Evolutionary conservation across 495 filamentous ascomycete species (phyloP), one percentile per base, ranked within the genome.

Genomic region (Podospora conica): DNA sequence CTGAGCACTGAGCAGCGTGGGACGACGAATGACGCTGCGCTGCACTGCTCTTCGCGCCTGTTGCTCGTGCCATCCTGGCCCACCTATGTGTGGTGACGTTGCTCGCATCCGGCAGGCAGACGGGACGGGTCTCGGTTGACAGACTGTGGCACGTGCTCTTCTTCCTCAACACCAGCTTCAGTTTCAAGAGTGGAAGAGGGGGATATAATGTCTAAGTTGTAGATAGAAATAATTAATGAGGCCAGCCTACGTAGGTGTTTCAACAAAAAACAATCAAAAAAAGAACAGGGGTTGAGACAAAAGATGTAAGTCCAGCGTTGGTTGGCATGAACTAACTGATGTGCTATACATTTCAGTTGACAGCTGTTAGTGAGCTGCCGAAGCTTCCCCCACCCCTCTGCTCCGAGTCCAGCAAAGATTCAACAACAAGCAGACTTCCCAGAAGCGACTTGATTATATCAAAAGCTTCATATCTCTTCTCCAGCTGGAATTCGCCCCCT

Each of bases 81-180:
- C n/a, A n/a, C 61, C 21, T 53, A 63, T 63, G 61, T 53, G 61
- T 23, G 61, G 61, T 63, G 61, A 63, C 61, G 53, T 63, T 23
- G 55, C 55, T 63, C 48, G 40, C 61, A 18, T n/a, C 33, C 33
- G 33, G 60, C 60, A 63, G 60, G 24, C 40, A 54, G 28, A 21
- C n/a, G n/a, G n/a, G n/a, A n/a, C n/a, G n/a, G n/a, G n/a, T n/a
- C n/a, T n/a, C n/a, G n/a, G n/a, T n/a, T n/a, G n/a, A n/a, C 23
- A 8, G 6, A 1, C 24, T 9, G 59, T 21, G 60, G 60, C 60
- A 63, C 61, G 61, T 63, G 61, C 60, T 33, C 20, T 1, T 12
- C 9, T 15, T 48, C 40, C 40, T 48, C 15, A 0, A 48, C 18
- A n/a, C 40, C 33, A 48, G 33, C 3, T 25, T 57, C 23, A 24